These are phyloP conservation scores for Fusarium bulbicola DNA, from an alignment of 2,329 filamentous ascomycete species.

Conservation along the genomic window DNA sequence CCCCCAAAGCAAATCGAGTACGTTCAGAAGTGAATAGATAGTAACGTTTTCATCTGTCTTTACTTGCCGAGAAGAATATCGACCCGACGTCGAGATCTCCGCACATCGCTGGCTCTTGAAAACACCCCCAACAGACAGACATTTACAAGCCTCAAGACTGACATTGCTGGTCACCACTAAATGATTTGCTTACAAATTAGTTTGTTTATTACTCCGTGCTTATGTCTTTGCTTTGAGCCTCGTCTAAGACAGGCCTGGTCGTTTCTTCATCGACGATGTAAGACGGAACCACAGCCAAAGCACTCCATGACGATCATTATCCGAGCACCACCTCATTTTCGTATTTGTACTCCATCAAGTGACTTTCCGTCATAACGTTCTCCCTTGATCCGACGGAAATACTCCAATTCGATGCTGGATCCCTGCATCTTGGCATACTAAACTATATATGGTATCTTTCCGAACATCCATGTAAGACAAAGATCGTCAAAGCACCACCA, in stretches of 20 bases:
- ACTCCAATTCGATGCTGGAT: background rate
- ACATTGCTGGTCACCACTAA: background rate
- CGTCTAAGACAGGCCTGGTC: background rate
- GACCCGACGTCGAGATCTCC: background rate
- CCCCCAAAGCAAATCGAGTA: fast-evolving
- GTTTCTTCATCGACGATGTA: background rate
- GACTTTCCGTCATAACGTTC: background rate
- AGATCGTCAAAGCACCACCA: background rate
- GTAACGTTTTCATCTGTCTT: fast-evolving
- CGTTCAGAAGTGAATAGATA: fast-evolving
- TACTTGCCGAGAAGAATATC: background rate
- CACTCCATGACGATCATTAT: background rate
- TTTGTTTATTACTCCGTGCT: background rate
- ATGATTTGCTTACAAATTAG: background rate
- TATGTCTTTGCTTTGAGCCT: fast-evolving
- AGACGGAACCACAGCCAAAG: background rate
- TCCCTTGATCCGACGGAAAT: background rate
- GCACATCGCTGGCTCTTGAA: background rate
- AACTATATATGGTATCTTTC: background rate
- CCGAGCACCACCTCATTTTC: background rate
- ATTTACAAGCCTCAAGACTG: background rate
- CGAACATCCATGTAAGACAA: background rate
- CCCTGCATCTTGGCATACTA: background rate
- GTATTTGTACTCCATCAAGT: background rate
- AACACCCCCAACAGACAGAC: background rate